Base-by-base conservation (phyloP, 495 filamentous ascomycete genomes). In the Staphylotrichum tortipilum region DNA sequence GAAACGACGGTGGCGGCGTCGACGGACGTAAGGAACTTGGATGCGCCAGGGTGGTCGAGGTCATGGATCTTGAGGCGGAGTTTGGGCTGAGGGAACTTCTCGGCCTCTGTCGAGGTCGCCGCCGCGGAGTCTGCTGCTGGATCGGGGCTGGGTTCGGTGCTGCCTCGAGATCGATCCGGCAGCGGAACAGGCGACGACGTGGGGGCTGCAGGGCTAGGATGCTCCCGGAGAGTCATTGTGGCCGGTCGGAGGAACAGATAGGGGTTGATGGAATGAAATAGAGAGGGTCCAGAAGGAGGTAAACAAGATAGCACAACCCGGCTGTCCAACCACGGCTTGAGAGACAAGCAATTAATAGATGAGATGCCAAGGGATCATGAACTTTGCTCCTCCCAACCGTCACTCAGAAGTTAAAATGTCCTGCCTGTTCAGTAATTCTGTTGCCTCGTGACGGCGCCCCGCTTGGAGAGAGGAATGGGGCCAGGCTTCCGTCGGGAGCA, bases 21-120 rank as follows among this genome's bases (percentile, higher is more conserved):
- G 28, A 84, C 69, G 8, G 77, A 65, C 14, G 54, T 43, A 41
- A 90, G 78, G 66, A 94, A 94, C 49, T 75, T 65, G 17, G 60
- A 54, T 3, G 83, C 59, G 14, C 81, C 86, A 0, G 72, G 54
- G 59, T 88, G 83, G 24, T 72, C 71, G 55, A 92, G 75, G 50
- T 92, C 85, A 45, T 81, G 73, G 38, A 83, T 65, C 48, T 85
- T 76, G 38, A 95, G 76, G 22, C 83, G 82, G 8, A 91, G 76
- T 44, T 81, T 86, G 17, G 84, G 82, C 19, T 75, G 61, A 15
- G 66, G 65, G 47, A 72, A 74, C 26, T 15, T n/a, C 19, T 9
- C n/a, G 8, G 10, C 22, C 24, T 7, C 14, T 7, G 36, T n/a
- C 19, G 4, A 14, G 8, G 10, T 26, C 24, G 2, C 14, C 4